These are phyloP conservation scores for Saccharomycopsis hybrid DNA, from an alignment of 1,139 yeast species.

Conservation along the genomic window DNA sequence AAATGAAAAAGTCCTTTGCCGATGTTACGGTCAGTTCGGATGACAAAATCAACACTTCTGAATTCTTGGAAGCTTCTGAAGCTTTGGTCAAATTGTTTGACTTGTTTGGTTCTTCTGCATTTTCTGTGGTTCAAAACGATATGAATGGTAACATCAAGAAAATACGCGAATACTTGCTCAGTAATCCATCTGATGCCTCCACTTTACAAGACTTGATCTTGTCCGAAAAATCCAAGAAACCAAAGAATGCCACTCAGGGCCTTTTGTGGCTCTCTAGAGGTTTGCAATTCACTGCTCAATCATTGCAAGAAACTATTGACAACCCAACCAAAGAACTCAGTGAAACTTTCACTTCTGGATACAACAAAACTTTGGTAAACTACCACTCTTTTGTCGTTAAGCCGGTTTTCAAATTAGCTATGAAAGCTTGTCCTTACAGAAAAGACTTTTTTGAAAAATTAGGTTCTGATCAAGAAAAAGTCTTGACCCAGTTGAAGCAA, in stretches of 20 bases:
- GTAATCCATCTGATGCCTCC: conserved; percentile 54
- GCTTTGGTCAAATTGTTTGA: conserved; percentile 79
- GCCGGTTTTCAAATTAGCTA: conserved; percentile 86
- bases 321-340: conserved; percentile 59
- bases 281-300: conserved; percentile 80
- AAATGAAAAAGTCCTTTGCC: conserved; percentile 63
- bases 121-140: conserved; percentile 78
- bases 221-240: conserved; percentile 55
- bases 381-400: conserved; percentile 77
- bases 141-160: conserved; percentile 83
- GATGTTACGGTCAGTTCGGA: conserved; percentile 60
- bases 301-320: conserved; percentile 73
- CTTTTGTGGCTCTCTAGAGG: conserved; percentile 84
- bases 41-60: conserved; percentile 62
- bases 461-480: conserved; percentile 54
- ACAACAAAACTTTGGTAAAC: conserved; percentile 70
- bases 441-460: conserved; percentile 76
- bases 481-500: conserved; percentile 51
- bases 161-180: conserved; percentile 58
- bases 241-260: conserved; percentile 86
- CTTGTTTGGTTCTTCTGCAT: conserved; percentile 79
- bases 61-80: conserved; percentile 78
- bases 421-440: conserved; percentile 94
- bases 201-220: conserved; percentile 76
- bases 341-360: conserved; percentile 76